Conservation (phyloP, 2,329 filamentous ascomycete genomes). For the Furcasterigmium sp. region DNA sequence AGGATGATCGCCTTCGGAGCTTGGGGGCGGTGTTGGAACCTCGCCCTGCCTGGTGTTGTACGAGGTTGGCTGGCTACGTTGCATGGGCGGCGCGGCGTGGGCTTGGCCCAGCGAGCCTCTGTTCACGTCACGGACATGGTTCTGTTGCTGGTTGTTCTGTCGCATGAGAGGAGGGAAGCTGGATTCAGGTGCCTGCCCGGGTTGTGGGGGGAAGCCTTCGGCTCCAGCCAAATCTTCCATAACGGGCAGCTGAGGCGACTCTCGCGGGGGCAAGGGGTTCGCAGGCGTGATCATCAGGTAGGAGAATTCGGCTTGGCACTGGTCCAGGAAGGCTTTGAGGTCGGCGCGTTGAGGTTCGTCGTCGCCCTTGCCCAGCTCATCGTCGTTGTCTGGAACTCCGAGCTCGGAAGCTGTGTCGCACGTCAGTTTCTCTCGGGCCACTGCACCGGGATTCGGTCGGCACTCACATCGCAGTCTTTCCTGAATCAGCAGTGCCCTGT, state of each 20-base stretch:
- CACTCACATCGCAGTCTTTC: constrained; percentile 50
- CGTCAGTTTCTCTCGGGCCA: too few species aligned
- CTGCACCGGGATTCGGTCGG: background rate
- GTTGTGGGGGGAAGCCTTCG: constrained; percentile 41
- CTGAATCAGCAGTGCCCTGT: constrained; percentile 47
- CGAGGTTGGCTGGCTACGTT: constrained; percentile 29
- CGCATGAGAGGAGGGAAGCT: constrained; percentile 29
- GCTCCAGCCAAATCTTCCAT: constrained; percentile 55
- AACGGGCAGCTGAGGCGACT: constrained; percentile 52
- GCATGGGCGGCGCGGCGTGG: constrained; percentile 55
- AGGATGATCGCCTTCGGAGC: constrained; percentile 47
- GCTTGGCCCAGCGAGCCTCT: constrained; percentile 47
- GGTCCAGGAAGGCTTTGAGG: constrained; percentile 57
- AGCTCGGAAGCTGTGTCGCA: constrained; percentile 7
- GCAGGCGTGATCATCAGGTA: constrained; percentile 64
- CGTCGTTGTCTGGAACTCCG: constrained; percentile 40
- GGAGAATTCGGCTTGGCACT: constrained; percentile 61
- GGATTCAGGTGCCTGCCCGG: constrained; percentile 36
- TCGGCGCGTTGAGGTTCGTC: constrained; percentile 47
- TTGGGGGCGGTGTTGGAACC: constrained; percentile 40
- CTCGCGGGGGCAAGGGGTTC: constrained; percentile 60
- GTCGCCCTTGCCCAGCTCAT: constrained; percentile 36
- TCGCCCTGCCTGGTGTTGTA: constrained; percentile 29
- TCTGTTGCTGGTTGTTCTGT: constrained; percentile 44
- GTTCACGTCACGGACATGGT: constrained; percentile 50